phyloP scores from a whole-genome alignment of 352 stramenopile species.

The Phytophthora hybrid region DNA sequence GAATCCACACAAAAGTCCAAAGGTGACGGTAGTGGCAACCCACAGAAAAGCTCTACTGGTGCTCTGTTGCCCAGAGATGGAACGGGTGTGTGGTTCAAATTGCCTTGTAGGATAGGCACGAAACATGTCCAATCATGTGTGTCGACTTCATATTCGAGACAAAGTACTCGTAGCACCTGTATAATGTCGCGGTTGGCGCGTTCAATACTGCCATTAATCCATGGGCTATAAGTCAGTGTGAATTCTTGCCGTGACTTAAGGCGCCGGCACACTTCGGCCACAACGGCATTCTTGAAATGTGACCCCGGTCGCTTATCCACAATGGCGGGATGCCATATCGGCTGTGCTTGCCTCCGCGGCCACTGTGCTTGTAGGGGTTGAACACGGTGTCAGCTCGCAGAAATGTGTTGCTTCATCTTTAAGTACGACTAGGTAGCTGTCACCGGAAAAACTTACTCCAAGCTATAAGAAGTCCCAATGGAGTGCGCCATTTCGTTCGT shows the following conservation, averaged over 20 bases:
- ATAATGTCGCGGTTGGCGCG: conserved; percentile 38
- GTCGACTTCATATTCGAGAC: conserved; percentile 28
- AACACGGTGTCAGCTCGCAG: no score
- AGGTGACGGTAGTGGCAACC: neutral
- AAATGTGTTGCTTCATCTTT: no score
- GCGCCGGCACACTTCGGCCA: conserved; percentile 23
- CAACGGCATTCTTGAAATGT: conserved; percentile 40
- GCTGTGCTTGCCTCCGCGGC: no score
- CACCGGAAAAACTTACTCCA: conserved; percentile 14
- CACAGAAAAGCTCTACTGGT: neutral
- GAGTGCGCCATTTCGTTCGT: conserved; percentile 20
- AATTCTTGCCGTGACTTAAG: conserved; percentile 34
- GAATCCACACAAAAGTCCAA: neutral
- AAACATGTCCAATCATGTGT: neutral
- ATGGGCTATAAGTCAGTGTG: conserved; percentile 35
- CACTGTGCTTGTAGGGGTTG: no score
- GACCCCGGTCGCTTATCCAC: no score
- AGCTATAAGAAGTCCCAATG: conserved; percentile 21
- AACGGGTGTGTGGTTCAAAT: neutral
- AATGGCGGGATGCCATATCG: no score
- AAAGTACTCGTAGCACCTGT: conserved; percentile 32
- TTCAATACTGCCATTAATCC: conserved; percentile 35
- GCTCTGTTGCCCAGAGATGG: no score
- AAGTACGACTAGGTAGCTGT: neutral
- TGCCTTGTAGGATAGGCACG: no score